These are phyloP conservation scores for Aspergillus spinulosporus DNA, from an alignment of 2,329 filamentous ascomycete species.

Conservation along the genomic window DNA sequence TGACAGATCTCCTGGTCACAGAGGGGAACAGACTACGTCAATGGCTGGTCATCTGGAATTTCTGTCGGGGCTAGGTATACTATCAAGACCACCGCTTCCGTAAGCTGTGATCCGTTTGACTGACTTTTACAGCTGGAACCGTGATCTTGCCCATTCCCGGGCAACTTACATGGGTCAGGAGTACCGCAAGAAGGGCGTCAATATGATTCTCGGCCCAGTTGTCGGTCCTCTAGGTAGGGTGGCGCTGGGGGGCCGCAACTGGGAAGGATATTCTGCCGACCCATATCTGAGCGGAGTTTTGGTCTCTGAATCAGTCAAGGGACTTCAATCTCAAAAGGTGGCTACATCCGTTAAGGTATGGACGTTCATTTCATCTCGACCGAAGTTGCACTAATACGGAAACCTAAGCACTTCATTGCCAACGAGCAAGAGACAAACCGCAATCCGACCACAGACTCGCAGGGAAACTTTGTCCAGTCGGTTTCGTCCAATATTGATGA, in stretches of 20 bases:
- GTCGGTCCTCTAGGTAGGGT: neutral
- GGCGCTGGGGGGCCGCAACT: slow-evolving; percentile 1
- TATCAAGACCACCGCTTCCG: no score
- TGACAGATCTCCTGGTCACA: neutral
- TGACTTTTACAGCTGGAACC: slow-evolving; percentile 49
- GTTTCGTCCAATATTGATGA: slow-evolving; percentile 64
- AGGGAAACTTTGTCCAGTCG: slow-evolving; percentile 42
- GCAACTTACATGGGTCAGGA: neutral
- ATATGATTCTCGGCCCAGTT: neutral
- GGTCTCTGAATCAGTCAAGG: neutral
- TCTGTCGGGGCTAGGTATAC: slow-evolving; percentile 39
- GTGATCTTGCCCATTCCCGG: slow-evolving; percentile 44
- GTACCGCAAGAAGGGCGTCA: neutral
- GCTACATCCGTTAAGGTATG: neutral
- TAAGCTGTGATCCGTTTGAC: neutral
- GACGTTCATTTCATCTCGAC: neutral
- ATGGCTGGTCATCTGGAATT: slow-evolving; percentile 43
- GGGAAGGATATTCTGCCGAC: neutral
- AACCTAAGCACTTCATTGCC: slow-evolving; percentile 39
- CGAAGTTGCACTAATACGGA: neutral
- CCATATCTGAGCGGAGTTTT: neutral
- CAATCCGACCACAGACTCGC: slow-evolving; percentile 28
- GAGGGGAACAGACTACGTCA: slow-evolving; percentile 41
- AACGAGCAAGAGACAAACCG: slow-evolving; percentile 58
- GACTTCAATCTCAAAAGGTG: neutral